These are phyloP conservation scores for Phytophthora citricola DNA, from an alignment of 352 stramenopile genomes.

Conservation along the genomic window DNA sequence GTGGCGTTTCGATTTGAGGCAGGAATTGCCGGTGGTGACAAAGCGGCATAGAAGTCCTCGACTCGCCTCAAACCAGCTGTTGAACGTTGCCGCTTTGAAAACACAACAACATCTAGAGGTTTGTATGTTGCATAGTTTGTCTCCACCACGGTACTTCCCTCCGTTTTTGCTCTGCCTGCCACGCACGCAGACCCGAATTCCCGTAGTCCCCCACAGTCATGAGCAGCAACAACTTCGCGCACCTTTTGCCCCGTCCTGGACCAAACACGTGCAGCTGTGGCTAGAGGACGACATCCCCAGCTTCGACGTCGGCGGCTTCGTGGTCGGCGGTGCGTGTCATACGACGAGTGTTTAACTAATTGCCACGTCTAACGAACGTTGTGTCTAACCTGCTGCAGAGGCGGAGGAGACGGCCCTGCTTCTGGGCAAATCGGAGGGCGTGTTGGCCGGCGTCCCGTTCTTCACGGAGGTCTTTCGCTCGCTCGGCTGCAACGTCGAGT, in stretches of 20 bases:
- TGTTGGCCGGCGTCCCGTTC: constrained; percentile 96
- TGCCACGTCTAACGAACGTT: not conserved
- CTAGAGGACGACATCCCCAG: constrained; percentile 96
- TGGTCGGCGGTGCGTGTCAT: constrained; percentile 87
- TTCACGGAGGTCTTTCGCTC: constrained; percentile 94
- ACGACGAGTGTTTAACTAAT: no score
- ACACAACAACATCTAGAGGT: not conserved
- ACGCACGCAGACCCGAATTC: constrained; percentile 3
- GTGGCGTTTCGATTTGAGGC: no score
- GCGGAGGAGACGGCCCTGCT: constrained; percentile 83
- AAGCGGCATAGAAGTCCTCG: constrained; percentile 16
- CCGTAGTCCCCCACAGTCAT: not conserved
- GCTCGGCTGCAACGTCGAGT: constrained; percentile 93
- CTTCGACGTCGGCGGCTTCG: constrained; percentile 98
- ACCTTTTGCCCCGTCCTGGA: constrained; percentile 81
- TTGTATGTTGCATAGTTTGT: constrained; percentile 9
- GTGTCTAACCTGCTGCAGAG: constrained; percentile 44
- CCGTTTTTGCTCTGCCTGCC: not conserved
- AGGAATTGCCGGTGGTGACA: constrained; percentile 11
- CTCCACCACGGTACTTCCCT: constrained; percentile 1
- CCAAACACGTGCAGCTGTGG: constrained; percentile 93
- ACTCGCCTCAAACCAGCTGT: constrained; percentile 8
- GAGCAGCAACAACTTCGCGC: constrained; percentile 45
- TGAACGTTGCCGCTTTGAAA: constrained; percentile 4
- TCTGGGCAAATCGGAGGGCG: constrained; percentile 94